These are phyloP conservation scores for Blastocystis sp. DNA, from an alignment of 352 stramenopile genomes.

Conservation along the genomic window DNA sequence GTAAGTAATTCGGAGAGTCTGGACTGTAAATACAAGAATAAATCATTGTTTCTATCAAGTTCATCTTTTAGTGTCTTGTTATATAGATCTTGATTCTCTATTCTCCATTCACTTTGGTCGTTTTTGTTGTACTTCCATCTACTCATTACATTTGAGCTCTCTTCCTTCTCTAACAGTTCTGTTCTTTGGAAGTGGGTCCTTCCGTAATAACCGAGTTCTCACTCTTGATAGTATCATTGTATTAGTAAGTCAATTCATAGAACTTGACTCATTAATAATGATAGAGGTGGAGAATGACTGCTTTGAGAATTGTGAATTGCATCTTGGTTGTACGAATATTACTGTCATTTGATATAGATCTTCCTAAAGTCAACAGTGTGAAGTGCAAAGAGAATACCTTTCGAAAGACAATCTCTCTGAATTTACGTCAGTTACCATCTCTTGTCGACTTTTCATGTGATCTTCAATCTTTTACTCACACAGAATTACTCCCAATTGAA, in stretches of 20 bases:
- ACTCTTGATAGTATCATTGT: neutral
- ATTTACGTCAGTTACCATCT: slow-evolving; percentile 3
- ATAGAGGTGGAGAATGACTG: slow-evolving; percentile 2
- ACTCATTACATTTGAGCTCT: neutral
- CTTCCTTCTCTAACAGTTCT: slow-evolving; percentile 24
- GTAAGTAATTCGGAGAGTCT: neutral
- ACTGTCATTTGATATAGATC: neutral
- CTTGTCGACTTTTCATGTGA: slow-evolving; percentile 51
- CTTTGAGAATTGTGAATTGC: slow-evolving; percentile 48
- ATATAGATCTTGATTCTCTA: neutral
- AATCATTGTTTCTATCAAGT: slow-evolving; percentile 13
- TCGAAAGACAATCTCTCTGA: neutral
- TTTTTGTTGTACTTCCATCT: slow-evolving; percentile 25
- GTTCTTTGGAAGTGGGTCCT: slow-evolving; percentile 5
- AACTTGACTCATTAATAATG: slow-evolving; percentile 17
- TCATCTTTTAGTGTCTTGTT: neutral
- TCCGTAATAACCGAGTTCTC: neutral
- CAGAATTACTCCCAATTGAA: neutral
- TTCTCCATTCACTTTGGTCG: slow-evolving; percentile 44
- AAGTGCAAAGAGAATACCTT: slow-evolving; percentile 47
- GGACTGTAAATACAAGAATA: slow-evolving; percentile 44
- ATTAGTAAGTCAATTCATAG: neutral
- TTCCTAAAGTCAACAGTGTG: slow-evolving; percentile 11
- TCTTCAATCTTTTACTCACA: neutral
- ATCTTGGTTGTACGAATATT: neutral